Evolutionary conservation across 2,329 filamentous ascomycete genomes (phyloP).

Genomic region (Leptographium lundbergii): DNA sequence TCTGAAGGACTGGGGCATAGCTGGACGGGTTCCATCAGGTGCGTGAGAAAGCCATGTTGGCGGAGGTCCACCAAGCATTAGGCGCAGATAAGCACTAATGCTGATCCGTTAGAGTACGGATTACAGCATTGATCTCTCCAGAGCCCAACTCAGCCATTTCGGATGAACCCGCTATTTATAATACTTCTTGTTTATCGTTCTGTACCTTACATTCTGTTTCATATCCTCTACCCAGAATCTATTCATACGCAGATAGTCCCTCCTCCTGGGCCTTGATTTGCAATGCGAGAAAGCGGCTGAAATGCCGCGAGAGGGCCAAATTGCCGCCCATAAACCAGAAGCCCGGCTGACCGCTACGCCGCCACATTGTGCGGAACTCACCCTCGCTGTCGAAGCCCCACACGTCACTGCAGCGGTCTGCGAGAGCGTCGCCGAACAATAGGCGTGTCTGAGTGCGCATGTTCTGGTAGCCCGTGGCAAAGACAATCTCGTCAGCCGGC

Average conservation of each 20-base stretch:
- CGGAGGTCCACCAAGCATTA: too few relatives aligned
- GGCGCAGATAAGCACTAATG: neutral
- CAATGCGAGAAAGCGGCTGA: slow-evolving; percentile 37
- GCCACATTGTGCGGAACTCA: slow-evolving; percentile 45
- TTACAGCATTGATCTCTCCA: neutral
- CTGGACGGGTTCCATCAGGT: neutral
- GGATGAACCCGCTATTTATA: too few relatives aligned
- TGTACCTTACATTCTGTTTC: neutral
- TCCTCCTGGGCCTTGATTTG: slow-evolving; percentile 33
- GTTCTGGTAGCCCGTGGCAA: slow-evolving; percentile 48
- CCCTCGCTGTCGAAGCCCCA: slow-evolving; percentile 48
- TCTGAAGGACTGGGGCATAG: slow-evolving; percentile 19
- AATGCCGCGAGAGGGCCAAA: slow-evolving; percentile 47
- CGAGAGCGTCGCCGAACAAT: slow-evolving; percentile 49
- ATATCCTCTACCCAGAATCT: neutral
- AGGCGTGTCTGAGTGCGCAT: slow-evolving; percentile 50
- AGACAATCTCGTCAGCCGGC: slow-evolving; percentile 42
- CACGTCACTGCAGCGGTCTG: slow-evolving; percentile 42
- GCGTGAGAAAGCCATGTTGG: too few relatives aligned
- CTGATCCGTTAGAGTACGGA: too few relatives aligned
- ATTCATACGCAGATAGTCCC: slow-evolving; percentile 7
- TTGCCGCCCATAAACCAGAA: slow-evolving; percentile 58
- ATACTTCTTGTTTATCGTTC: neutral
- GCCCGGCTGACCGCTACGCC: slow-evolving; percentile 45
- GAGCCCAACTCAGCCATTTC: too few relatives aligned